These are phyloP conservation scores for Solanum tarapatanum DNA, from an alignment of 257 asterid species.

Conservation along the genomic window DNA sequence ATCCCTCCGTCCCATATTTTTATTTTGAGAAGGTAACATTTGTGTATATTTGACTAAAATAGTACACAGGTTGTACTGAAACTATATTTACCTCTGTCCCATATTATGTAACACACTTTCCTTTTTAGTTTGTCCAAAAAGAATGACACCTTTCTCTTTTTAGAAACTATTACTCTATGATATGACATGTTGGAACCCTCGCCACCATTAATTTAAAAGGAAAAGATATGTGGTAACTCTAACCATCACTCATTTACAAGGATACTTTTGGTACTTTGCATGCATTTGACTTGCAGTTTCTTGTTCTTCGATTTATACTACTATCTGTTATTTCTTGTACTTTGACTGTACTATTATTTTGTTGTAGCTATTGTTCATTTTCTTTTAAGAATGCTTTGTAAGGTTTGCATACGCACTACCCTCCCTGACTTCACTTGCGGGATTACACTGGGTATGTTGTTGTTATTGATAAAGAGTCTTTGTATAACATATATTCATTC, in stretches of 20 bases:
- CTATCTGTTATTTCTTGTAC: neutral
- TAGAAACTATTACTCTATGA: neutral
- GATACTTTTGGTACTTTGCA: neutral
- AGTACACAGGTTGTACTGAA: neutral
- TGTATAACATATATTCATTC: neutral
- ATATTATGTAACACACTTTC: neutral
- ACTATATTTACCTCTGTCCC: neutral
- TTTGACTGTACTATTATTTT: neutral
- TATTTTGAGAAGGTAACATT: neutral
- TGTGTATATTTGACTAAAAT: neutral
- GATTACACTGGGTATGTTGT: neutral
- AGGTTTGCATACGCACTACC: neutral
- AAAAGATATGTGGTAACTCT: neutral
- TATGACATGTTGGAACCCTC: neutral
- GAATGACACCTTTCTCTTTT: neutral
- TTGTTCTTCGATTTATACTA: neutral
- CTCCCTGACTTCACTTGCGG: neutral
- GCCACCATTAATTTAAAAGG: neutral
- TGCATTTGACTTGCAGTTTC: neutral
- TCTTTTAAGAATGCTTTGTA: neutral
- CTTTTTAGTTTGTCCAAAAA: neutral
- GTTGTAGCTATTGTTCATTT: neutral
- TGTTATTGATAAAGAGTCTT: neutral
- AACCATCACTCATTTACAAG: neutral
- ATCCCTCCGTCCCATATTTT: neutral